These are phyloP conservation scores for Blastobotrys apis DNA, from an alignment of 1,139 yeast species.

Conservation along the genomic window DNA sequence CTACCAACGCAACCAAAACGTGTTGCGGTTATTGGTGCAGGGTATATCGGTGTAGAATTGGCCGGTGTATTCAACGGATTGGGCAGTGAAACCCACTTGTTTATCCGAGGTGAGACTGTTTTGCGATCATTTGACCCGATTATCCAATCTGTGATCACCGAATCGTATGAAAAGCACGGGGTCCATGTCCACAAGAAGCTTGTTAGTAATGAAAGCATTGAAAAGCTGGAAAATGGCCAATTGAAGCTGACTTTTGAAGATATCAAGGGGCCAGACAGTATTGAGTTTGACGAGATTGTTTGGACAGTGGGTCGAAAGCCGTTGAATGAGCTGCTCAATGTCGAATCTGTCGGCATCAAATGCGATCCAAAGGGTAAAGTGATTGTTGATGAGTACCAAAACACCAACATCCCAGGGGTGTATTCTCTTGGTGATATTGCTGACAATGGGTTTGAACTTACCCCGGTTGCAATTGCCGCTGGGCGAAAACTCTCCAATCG, in stretches of 20 bases:
- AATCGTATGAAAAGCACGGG: conserved; percentile 75
- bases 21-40: conserved; percentile 96
- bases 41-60: conserved; percentile 93
- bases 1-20: conserved; percentile 77
- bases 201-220: conserved; percentile 51
- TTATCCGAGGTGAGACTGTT: conserved; percentile 87
- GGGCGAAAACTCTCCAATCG: conserved; percentile 92
- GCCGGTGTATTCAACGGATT: conserved; percentile 90
- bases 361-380: conserved; percentile 55
- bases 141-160: conserved; percentile 74
- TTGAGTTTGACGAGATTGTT: conserved; percentile 74
- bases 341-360: conserved; percentile 71
- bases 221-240: conserved; percentile 52
- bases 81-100: conserved; percentile 81
- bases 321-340: conserved; percentile 58
- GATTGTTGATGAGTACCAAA: conserved; percentile 81
- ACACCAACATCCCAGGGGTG: conserved; percentile 65
- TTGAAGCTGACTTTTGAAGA: conserved; percentile 50
- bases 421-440: conserved; percentile 91
- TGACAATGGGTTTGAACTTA: conserved; percentile 77
- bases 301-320: conserved; percentile 96
- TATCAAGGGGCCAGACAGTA: conserved; percentile 26
- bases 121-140: conserved; percentile 81
- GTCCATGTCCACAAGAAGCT: conserved; percentile 69
- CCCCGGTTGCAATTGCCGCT: conserved; percentile 98